Base-by-base conservation (phyloP, 2,329 filamentous ascomycete species). In the Aspergillus uvarum region DNA sequence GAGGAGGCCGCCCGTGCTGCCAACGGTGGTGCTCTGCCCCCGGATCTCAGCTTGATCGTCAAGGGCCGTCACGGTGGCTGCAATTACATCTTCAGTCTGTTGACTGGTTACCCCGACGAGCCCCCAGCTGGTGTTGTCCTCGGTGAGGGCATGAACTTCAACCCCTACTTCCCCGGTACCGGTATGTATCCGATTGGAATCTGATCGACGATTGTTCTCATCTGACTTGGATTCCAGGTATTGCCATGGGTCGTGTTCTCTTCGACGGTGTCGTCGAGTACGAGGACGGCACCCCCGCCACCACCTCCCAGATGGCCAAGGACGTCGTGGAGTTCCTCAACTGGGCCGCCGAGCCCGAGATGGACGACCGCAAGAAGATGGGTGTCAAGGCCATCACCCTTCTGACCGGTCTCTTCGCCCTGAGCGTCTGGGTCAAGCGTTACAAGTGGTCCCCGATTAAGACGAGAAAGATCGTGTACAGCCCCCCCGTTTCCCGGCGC, bases 361-460 rank as follows among this genome's bases (percentile, higher is more conserved):
- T 97, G 92, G 95, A 99, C 76, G 89, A 97, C 77, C 90, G 95
- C 77, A 99, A 99, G 90, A 95, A 92, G 84, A 99, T 98, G 95
- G 95, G 95, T 73, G 88, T 96, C 86, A 98, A 99, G 88, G 91
- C 96, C 57, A 79, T 99, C 70, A 87, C 90, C 68, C 86, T 96
- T 68, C 87, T 88, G 58, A 85, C 89, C 63, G 86, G 89, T 63
- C 83, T 99, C 65, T 90, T 92, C 76, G 92, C 91, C 59, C 74
- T 98, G 73, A 96, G 90, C 78, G 87, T 99, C 72, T 99, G 93
- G 92, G 89, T 98, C 68, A 99, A 99, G 90, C 89, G 93, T 83
- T 99, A 99, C 89, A 99, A 98, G 88, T 99, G 95, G 95, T 85
- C 92, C 62, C 88, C 90, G 73, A 82, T 99, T 79, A 99, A 99